These are phyloP conservation scores for Rhodomyrtus tomentosa DNA, from an alignment of 345 rosid species.

Conservation along the genomic window DNA sequence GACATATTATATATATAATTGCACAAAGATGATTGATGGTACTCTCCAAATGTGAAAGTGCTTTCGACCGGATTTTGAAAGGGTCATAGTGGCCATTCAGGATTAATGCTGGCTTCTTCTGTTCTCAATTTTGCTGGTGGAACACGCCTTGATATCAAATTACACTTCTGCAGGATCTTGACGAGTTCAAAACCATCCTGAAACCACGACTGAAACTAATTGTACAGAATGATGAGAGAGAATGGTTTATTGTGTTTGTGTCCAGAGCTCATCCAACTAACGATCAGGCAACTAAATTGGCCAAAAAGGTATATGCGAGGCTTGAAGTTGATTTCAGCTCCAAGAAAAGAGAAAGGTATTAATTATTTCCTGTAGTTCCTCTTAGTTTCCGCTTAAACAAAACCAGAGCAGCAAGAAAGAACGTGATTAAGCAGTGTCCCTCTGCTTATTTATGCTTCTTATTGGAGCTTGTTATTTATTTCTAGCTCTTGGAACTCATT, in stretches of 20 bases:
- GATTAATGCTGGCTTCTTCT: background rate
- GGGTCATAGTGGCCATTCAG: background rate
- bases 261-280: constrained; percentile 86
- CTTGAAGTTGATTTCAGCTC: constrained; percentile 95
- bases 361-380: background rate
- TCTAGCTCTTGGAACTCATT: background rate
- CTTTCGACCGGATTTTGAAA: background rate
- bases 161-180: constrained; percentile 63
- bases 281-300: constrained; percentile 77
- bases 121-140: background rate
- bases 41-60: background rate
- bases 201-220: constrained; percentile 86
- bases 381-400: background rate
- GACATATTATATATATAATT: background rate
- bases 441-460: background rate
- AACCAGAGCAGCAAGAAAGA: background rate
- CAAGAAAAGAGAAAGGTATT: constrained; percentile 88
- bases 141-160: background rate
- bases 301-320: constrained; percentile 80
- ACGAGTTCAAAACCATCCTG: constrained; percentile 89
- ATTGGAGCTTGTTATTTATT: background rate
- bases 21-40: background rate
- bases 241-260: constrained; percentile 96
- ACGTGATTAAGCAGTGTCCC: background rate
- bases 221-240: constrained; percentile 86